These are phyloP conservation scores for Diaporthe amygdali DNA, from an alignment of 2,329 filamentous ascomycete species.

Conservation along the genomic window DNA sequence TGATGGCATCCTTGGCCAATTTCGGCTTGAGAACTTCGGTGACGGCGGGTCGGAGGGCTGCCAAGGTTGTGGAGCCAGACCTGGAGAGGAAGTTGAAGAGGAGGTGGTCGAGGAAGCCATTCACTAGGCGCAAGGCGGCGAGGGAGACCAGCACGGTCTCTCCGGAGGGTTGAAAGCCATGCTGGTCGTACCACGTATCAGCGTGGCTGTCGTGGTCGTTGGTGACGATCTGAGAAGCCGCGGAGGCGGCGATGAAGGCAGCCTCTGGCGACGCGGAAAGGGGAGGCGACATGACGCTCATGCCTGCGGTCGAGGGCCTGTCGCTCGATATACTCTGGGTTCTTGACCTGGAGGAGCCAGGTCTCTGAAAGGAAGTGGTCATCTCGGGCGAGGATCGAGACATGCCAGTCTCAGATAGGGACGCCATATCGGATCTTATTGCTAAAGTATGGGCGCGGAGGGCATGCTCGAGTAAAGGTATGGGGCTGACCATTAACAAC, in stretches of 20 bases:
- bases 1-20: conserved; percentile 71
- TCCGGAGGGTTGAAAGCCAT: conserved; percentile 67
- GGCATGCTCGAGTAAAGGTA: conserved; percentile 12
- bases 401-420: conserved; percentile 18
- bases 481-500: conserved; percentile 14
- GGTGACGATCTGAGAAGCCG: conserved; percentile 90
- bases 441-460: background rate
- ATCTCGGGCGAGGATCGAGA: conserved; percentile 21
- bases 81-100: conserved; percentile 87
- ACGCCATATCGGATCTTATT: conserved; percentile 23
- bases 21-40: conserved; percentile 87
- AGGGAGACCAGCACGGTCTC: conserved; percentile 76
- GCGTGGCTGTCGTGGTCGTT: conserved; percentile 82
- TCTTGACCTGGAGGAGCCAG: conserved; percentile 43
- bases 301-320: conserved; percentile 64
- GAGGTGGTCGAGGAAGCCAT: conserved; percentile 91
- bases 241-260: conserved; percentile 85
- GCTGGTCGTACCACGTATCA: conserved; percentile 71
- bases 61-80: conserved; percentile 78
- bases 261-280: conserved; percentile 74
- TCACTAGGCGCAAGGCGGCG: conserved; percentile 78
- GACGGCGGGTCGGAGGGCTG: conserved; percentile 79
- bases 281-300: conserved; percentile 70
- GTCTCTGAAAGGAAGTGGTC: conserved; percentile 26
- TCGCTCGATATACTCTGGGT: conserved; percentile 75